These are phyloP conservation scores for Sanguinoderma infundibulare DNA, from an alignment of 1,284 basidiomycete genomes.

Conservation along the genomic window DNA sequence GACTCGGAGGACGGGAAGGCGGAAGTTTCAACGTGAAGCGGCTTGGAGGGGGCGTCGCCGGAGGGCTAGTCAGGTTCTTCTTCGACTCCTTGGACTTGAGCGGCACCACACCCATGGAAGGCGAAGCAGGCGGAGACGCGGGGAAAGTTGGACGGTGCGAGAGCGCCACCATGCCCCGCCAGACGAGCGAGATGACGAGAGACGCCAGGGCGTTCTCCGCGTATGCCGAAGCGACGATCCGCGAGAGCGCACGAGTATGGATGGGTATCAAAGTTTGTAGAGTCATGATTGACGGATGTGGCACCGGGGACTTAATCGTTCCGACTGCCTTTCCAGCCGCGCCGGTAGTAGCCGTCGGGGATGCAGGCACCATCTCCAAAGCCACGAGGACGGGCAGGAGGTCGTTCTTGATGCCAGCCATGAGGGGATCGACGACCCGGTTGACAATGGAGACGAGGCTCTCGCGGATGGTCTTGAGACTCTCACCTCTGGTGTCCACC, in stretches of 20 bases:
- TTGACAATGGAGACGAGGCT: constrained; percentile 68
- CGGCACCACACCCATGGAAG: constrained; percentile 37
- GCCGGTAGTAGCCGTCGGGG: constrained; percentile 25
- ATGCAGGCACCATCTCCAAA: constrained; percentile 50
- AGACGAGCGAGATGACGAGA: constrained; percentile 71
- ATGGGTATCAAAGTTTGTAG: constrained; percentile 63
- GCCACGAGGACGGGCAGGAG: constrained; percentile 63
- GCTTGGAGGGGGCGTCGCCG: constrained; percentile 59
- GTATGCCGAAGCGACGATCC: constrained; percentile 56
- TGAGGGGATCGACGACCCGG: constrained; percentile 67
- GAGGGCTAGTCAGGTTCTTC: constrained; percentile 51
- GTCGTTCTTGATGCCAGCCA: constrained; percentile 63
- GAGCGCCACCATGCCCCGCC: constrained; percentile 73
- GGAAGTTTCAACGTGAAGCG: constrained; percentile 72
- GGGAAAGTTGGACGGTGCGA: constrained; percentile 55
- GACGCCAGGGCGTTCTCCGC: constrained; percentile 67
- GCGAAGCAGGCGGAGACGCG: constrained; percentile 49
- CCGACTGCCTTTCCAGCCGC: constrained; percentile 39
- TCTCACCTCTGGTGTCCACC: constrained; percentile 64
- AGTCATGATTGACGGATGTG: constrained; percentile 63
- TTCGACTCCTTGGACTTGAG: constrained; percentile 42
- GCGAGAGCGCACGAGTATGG: constrained; percentile 59
- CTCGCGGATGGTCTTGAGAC: constrained; percentile 65
- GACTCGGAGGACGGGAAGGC: constrained; percentile 69
- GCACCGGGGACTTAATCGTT: constrained; percentile 42